phyloP scores from a whole-genome alignment of 2,329 filamentous ascomycete species.

The Sporothrix humicola region DNA sequence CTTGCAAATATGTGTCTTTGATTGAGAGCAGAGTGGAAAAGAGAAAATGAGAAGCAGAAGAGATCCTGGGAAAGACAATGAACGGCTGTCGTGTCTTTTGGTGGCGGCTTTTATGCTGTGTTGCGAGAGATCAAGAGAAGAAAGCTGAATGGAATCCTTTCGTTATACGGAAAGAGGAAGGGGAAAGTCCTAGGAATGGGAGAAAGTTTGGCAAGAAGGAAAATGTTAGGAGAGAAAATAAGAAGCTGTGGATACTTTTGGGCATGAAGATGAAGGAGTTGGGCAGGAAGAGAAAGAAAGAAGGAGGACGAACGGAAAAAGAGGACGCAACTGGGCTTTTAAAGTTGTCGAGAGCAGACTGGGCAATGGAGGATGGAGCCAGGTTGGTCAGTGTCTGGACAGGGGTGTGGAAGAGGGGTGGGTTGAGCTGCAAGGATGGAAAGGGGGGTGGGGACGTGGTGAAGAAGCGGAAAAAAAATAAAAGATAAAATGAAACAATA shows the following conservation, averaged over 20 bases:
- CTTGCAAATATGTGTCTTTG: slow-evolving; percentile 15
- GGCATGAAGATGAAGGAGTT: slow-evolving; percentile 40
- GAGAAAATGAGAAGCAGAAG: slow-evolving; percentile 12
- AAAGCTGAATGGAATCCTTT: slow-evolving; percentile 5
- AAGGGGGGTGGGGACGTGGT: not conserved
- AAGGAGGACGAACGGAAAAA: slow-evolving; percentile 37
- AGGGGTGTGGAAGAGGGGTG: not conserved
- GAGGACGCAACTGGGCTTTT: slow-evolving; percentile 38
- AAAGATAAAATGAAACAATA: not conserved
- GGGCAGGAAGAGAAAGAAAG: slow-evolving; percentile 41
- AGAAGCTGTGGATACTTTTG: slow-evolving; percentile 41
- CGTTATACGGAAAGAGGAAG: not conserved
- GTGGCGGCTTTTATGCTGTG: slow-evolving; percentile 25
- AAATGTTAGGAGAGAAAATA: not conserved
- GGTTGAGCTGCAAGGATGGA: slow-evolving; percentile 16
- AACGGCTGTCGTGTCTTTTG: not conserved
- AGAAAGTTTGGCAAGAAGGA: not conserved
- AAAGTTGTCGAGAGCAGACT: slow-evolving; percentile 33
- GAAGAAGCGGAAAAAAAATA: not conserved
- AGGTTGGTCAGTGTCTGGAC: slow-evolving; percentile 8
- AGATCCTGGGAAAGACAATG: not conserved
- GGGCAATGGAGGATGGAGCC: not conserved
- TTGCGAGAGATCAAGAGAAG: slow-evolving; percentile 1
- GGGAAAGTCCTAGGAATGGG: slow-evolving; percentile 1
- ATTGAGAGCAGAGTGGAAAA: slow-evolving; percentile 25